A percentile compares a stretch with the other conserved stretches of the same genome.
These are phyloP conservation scores for Lipomyces sp. DNA, from an alignment of 805 yeast genomes.

Conservation along the genomic window DNA sequence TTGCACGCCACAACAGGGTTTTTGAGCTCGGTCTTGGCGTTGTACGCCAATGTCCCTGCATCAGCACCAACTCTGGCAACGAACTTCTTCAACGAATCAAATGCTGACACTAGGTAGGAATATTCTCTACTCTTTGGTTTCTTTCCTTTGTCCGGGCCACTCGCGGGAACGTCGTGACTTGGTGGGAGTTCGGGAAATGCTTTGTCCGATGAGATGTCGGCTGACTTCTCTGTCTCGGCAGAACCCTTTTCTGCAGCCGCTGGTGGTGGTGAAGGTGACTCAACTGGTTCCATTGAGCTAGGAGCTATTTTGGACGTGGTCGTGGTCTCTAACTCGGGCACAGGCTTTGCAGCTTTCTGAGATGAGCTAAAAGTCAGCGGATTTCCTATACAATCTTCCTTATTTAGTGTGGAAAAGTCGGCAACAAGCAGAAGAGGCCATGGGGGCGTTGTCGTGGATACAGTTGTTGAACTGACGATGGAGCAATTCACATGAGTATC, in stretches of 20 bases:
- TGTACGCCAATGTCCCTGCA: background rate
- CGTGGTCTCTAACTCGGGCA: constrained; percentile 21
- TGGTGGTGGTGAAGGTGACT: background rate
- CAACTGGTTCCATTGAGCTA: background rate
- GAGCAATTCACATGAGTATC: background rate
- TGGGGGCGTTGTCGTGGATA: background rate
- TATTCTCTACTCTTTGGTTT: constrained; percentile 9
- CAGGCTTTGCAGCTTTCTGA: constrained; percentile 29
- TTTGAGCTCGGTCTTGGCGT: constrained; percentile 8
- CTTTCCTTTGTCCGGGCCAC: constrained; percentile 8
- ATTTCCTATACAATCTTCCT: background rate
- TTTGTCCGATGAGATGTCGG: background rate
- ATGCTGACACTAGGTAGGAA: constrained; percentile 6
- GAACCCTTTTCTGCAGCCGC: background rate
- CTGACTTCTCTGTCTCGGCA: constrained; percentile 2
- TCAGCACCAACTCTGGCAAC: background rate
- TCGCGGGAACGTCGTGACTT: constrained; percentile 7
- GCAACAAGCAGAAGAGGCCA: background rate
- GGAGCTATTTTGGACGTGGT: constrained; percentile 1
- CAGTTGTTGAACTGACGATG: background rate
- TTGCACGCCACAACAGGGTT: constrained; percentile 23
- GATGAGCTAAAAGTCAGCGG: background rate
- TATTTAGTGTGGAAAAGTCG: background rate
- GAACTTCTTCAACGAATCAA: constrained; percentile 18
- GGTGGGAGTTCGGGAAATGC: constrained; percentile 23